phyloP scores from a whole-genome alignment of 1,139 yeast genomes.

The Candida tropicalis region DNA sequence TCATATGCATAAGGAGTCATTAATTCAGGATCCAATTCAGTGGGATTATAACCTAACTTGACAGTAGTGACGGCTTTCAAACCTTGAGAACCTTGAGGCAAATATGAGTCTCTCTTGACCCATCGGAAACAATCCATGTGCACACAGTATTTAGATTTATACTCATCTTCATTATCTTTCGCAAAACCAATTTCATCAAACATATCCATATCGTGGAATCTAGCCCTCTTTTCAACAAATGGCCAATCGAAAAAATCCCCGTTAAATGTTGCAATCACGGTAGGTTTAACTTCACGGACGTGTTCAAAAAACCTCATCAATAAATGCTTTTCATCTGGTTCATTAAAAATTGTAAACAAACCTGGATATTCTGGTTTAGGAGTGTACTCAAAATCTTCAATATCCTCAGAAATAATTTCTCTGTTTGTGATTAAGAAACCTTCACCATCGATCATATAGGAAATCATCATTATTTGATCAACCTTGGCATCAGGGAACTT shows the following conservation, averaged over 20 bases:
- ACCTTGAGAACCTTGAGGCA: constrained; percentile 99
- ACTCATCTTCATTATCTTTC: constrained; percentile 86
- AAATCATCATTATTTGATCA: constrained; percentile 99
- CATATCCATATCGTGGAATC: constrained; percentile 84
- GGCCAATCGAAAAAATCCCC: constrained; percentile 99
- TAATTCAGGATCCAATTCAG: constrained; percentile 94
- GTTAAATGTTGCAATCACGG: constrained; percentile 95
- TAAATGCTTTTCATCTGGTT: constrained; percentile 77
- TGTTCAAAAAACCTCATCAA: constrained; percentile 85
- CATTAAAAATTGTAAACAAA: constrained; percentile 85
- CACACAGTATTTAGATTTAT: constrained; percentile 87
- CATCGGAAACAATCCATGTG: constrained; percentile 98
- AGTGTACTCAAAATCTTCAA: constrained; percentile 95
- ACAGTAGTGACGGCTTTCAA: constrained; percentile 97
- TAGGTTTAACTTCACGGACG: constrained; percentile 82
- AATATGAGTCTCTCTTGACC: constrained; percentile 98
- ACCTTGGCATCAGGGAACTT: constrained; percentile 91
- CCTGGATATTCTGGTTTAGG: constrained; percentile 98
- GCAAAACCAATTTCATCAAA: constrained; percentile 94
- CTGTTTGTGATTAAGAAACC: constrained; percentile 93
- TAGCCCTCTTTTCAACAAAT: constrained; percentile 86
- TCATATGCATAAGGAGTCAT: constrained; percentile 98
- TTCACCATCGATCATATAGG: constrained; percentile 98
- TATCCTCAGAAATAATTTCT: constrained; percentile 91
- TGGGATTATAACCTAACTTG: constrained; percentile 93